Conservation (phyloP, 768 basidiomycete genomes). For the Dendrothele bispora region DNA sequence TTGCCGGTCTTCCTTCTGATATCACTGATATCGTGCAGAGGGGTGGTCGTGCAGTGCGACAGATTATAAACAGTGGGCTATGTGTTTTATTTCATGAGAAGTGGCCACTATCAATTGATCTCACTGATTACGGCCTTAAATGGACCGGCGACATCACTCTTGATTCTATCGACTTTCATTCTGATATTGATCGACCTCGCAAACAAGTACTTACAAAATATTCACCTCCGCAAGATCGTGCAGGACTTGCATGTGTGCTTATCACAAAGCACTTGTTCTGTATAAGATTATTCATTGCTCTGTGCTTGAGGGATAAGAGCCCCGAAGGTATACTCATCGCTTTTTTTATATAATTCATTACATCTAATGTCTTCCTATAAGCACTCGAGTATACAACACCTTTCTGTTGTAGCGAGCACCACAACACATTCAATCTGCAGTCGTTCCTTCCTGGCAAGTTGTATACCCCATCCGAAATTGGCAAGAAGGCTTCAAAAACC, state of each 20-base stretch:
- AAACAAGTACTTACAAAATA: neutral
- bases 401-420: neutral
- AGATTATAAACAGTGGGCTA: neutral
- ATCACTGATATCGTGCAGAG: neutral
- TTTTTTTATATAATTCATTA: neutral
- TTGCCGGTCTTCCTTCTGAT: neutral
- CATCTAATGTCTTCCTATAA: neutral
- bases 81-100: slow-evolving; percentile 1
- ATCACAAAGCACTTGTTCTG: neutral
- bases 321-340: neutral
- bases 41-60: slow-evolving; percentile 1
- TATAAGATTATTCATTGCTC: neutral
- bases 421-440: neutral
- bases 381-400: neutral
- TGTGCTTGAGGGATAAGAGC: neutral
- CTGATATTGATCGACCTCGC: slow-evolving; percentile 2
- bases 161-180: neutral
- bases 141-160: no score
- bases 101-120: neutral
- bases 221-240: neutral
- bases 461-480: neutral
- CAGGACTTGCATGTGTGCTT: neutral
- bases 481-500: neutral
- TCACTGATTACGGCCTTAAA: neutral
- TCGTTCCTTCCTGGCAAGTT: neutral